Evolutionary conservation across 352 stramenopile species (phyloP).

Genomic region (Phytopythium litorale): DNA sequence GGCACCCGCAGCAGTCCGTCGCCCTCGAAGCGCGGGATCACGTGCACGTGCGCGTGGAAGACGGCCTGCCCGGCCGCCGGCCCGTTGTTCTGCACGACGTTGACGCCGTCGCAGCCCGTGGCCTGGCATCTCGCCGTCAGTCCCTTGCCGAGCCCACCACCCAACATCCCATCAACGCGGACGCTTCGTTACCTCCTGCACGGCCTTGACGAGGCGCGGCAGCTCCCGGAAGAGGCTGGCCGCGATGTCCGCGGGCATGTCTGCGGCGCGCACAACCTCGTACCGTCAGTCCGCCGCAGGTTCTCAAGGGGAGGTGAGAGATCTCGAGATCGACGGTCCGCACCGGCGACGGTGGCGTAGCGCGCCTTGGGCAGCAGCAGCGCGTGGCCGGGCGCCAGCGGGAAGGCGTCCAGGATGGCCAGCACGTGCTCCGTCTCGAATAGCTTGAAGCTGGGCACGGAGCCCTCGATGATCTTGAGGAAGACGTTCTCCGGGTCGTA

Average conservation of each 20-base stretch:
- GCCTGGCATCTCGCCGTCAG: slow-evolving; percentile 15
- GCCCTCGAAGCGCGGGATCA: slow-evolving; percentile 66
- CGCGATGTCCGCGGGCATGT: slow-evolving; percentile 69
- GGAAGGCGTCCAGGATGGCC: slow-evolving; percentile 81
- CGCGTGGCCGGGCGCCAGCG: slow-evolving; percentile 54
- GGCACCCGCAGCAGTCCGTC: slow-evolving; percentile 62
- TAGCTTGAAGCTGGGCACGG: slow-evolving; percentile 77
- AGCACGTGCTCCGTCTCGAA: slow-evolving; percentile 86
- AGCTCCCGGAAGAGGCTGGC: slow-evolving; percentile 72
- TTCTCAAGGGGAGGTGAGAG: too few species aligned
- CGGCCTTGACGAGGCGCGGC: slow-evolving; percentile 65
- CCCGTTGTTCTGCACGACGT: slow-evolving; percentile 86
- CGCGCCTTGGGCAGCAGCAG: slow-evolving; percentile 73
- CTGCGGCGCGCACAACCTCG: slow-evolving; percentile 8
- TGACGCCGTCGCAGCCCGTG: slow-evolving; percentile 61
- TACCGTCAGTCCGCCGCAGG: neutral
- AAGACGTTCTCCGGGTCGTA: slow-evolving; percentile 83
- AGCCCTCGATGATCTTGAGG: slow-evolving; percentile 75
- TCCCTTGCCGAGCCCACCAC: neutral
- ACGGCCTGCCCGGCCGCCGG: slow-evolving; percentile 56
- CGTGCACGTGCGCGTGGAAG: slow-evolving; percentile 81
- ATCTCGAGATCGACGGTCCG: neutral
- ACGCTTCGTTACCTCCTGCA: slow-evolving; percentile 35
- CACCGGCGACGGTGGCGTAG: slow-evolving; percentile 65
- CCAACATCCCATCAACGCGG: neutral